Evolutionary conservation across 805 yeast species (phyloP), one percentile per base, ranked within the genome.

Genomic region (Pichia cephalocereana): DNA sequence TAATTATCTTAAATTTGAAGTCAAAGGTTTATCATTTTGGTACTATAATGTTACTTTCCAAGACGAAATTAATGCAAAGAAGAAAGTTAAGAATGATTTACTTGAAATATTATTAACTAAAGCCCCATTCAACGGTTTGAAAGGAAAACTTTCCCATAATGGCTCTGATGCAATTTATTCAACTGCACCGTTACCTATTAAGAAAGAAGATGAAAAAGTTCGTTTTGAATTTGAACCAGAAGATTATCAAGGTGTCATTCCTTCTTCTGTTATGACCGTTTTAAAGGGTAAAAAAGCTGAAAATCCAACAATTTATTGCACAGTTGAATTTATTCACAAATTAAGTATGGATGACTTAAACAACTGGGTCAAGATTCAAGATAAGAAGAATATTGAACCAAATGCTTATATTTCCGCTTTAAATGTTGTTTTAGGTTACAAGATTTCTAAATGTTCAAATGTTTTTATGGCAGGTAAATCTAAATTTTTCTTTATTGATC

Each of bases 31-130:
- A 23, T 41, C 51, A 2, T 58, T 57, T 18, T 56, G 52, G 46
- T 46, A 51, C 15, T 59, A 59, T 32, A 46, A 49, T 44, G 59
- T 59, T 28, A 57, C 57, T 17, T 60, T 59, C 41, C 60, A 61
- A 37, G 40, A 46, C 2, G 57, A 48, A 45, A 40, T 59, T 8
- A 45, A 41, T 14, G 43, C 48, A 6, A 60, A 59, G 37, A 59
- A 43, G 28, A 54, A 50, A 28, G 48, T 57, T 17, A 55, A 52
- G 26, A 43, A 54, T 15, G 55, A 57, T 31, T 40, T 60, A 6
- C 41, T 60, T 12, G 58, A 53, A 36, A 40, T 59, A 17, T 44
- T 59, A 38, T 30, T 60, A 11, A 46, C 47, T 0, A 60, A 55
- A 28, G 44, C 43, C 3, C 59, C 57, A 32, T 55, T 57, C 32